Percentiles rank a stretch among this genome's conserved stretches.
These are phyloP conservation scores for Lipomyces mesembrius DNA, from an alignment of 805 yeast species.

Conservation along the genomic window DNA sequence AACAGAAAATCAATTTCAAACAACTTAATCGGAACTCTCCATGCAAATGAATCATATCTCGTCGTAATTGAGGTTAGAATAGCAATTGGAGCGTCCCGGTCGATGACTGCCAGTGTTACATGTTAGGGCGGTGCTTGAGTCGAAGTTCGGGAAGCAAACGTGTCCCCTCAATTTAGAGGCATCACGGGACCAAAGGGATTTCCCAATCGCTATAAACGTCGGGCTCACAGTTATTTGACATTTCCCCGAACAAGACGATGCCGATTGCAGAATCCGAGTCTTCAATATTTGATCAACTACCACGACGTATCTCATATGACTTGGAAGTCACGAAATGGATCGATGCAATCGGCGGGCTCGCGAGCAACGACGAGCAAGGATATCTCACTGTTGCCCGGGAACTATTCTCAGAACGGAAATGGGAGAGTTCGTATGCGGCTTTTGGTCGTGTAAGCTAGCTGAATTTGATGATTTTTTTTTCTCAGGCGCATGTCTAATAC, in stretches of 20 bases:
- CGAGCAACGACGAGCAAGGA: neutral
- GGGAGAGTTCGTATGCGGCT: neutral
- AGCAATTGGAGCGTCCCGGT: too few species aligned
- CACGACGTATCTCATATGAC: constrained; percentile 1
- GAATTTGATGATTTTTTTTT: neutral
- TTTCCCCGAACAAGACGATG: neutral
- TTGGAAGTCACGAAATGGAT: constrained; percentile 1
- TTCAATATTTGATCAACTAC: neutral
- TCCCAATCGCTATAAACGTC: too few species aligned
- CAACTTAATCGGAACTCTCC: too few species aligned
- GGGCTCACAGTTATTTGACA: too few species aligned
- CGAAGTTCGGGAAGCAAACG: too few species aligned
- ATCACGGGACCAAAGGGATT: too few species aligned
- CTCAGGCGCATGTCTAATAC: neutral
- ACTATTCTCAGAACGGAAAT: neutral
- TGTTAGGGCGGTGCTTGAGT: too few species aligned
- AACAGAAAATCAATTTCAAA: too few species aligned
- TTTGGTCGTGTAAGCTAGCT: constrained; percentile 1
- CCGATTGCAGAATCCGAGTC: constrained; percentile 1
- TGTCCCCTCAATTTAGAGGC: too few species aligned
- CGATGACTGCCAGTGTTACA: too few species aligned
- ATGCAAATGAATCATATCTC: too few species aligned
- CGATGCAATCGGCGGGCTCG: neutral
- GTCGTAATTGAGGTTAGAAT: too few species aligned
- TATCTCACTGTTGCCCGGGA: neutral